Evolutionary conservation across 2,329 filamentous ascomycete genomes (phyloP).

Genomic region (Cladorrhinum sp.): DNA sequence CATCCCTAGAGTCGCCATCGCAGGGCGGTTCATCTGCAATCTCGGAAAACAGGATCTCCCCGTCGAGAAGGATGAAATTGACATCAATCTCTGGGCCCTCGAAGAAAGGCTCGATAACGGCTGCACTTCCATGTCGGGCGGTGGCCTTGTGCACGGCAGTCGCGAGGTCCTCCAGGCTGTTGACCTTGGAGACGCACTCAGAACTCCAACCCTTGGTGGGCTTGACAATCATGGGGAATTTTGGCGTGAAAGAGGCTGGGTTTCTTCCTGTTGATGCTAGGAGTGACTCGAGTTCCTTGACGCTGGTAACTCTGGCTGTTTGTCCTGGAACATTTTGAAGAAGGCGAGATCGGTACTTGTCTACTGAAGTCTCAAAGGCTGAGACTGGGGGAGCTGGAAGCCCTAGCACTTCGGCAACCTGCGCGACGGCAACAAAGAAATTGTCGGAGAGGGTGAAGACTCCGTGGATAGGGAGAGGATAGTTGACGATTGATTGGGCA

Average conservation of each 20-base stretch:
- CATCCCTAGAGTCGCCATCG: slow-evolving; percentile 18
- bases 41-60: slow-evolving; percentile 26
- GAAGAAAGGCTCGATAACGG: slow-evolving; percentile 29
- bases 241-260: slow-evolving; percentile 12
- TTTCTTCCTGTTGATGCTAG: neutral
- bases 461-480: slow-evolving; percentile 25
- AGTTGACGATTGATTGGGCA: slow-evolving; percentile 18
- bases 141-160: slow-evolving; percentile 25
- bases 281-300: slow-evolving; percentile 22
- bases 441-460: slow-evolving; percentile 29
- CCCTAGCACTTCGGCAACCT: slow-evolving; percentile 18
- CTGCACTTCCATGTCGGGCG: slow-evolving; percentile 23
- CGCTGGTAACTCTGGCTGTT: slow-evolving; percentile 19
- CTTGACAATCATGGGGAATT: slow-evolving; percentile 27
- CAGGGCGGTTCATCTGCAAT: slow-evolving; percentile 28
- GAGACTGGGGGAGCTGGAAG: slow-evolving; percentile 22
- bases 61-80: slow-evolving; percentile 28
- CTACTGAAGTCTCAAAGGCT: slow-evolving; percentile 25
- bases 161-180: slow-evolving; percentile 17
- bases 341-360: slow-evolving; percentile 27
- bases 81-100: slow-evolving; percentile 28
- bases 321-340: slow-evolving; percentile 24
- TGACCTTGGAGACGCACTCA: slow-evolving; percentile 27
- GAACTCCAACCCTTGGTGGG: slow-evolving; percentile 29
- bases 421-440: slow-evolving; percentile 26